Base-by-base conservation (phyloP, 1,284 basidiomycete genomes). In the Papiliotrema flavescens region DNA sequence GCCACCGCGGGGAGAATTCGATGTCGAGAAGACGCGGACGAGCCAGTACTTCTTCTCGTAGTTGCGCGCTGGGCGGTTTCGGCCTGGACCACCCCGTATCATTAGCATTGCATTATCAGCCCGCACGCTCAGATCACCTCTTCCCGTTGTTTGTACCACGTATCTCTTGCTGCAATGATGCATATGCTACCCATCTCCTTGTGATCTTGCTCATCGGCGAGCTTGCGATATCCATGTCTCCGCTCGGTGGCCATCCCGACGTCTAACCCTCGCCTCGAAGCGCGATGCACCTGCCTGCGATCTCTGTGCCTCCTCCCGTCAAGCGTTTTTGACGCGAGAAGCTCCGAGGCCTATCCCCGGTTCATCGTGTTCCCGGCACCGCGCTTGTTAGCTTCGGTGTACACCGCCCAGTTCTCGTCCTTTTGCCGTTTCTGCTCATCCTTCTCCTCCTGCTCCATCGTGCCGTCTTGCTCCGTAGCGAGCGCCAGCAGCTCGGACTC, bases 361-460 rank as follows among this genome's bases (percentile, higher is more conserved):
- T 96, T 97, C 89, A 95, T 93, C 2, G 88, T 94, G 72, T 97
- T 97, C 3, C 94, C 94, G 17, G 86, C 86, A 0, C 93, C 94
- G 64, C 81, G 84, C 11, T 85, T 84, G 74, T 94, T 85, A 19
- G 79, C 81, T 55, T 94, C 91, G 7, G 88, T 90, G 66, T 83
- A 95, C 56, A 76, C 78, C 13, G 90, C 89, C 92, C 92, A 95
- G 24, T 84, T 84, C 71, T 94, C 91, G 58, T 92, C 88, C 70
- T 91, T 88, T 63, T 81, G 79, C 45, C 90, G 78, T 75, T 88
- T 87, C 69, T 85, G 80, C 72, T 96, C 93, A 15, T 75, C 81
- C 57, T 86, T 90, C 61, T 84, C 79, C 51, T 86, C 85, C 0
- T 84, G 89, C 32, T 81, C 81, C 0, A 65, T 61, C 1, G 88